Evolutionary conservation across 495 filamentous ascomycete species (phyloP), one percentile per base, ranked within the genome.

Genomic region (Entonaema liquescens): DNA sequence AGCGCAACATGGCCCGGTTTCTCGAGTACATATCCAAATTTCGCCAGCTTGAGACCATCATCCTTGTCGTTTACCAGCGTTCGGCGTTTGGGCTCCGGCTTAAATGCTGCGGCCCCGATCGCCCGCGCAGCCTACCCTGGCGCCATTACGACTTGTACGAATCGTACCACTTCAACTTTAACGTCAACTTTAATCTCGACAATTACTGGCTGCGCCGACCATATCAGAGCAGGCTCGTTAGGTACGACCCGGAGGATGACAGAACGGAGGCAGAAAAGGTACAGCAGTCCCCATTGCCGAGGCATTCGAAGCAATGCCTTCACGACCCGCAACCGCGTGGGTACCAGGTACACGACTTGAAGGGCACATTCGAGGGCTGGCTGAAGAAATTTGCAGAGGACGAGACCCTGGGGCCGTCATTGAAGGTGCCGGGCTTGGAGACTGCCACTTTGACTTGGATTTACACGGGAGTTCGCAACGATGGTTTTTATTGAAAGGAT

Each of bases 111-210:
- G 49, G 56, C 29, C 53, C 73, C 2, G 68, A 63, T 26, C 68
- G 67, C 35, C 60, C 53, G 26, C 62, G 56, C n/a, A 52, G 25
- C 35, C 67, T 55, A 56, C 75, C 64, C 21, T 72, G 50, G 70
- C 62, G 59, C 36, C 77, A 68, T 58, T 70, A 69, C 29, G 68
- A 71, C 56, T 63, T 83, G 28, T 82, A 81, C 76, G 81, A 84
- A 63, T 77, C 82, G n/a, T 84, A 84, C 71, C 78, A 81, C 56
- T 83, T 81, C 73, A 82, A 82, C 62, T 83, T 83, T 62, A 82
- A 83, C 72, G 79, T 84, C 53, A 81, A 83, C 54, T 77, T 79
- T 59, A 84, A 82, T 76, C 79, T 84, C 69, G 82, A 83, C 66
- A 77, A 83, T 50, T 76, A 80, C 42, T 74, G 70, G 70, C 70